Evolutionary conservation across 208 protist species (phyloP), one percentile per base, ranked within the genome.

Genomic region (Trypanosomatidae sp.): DNA sequence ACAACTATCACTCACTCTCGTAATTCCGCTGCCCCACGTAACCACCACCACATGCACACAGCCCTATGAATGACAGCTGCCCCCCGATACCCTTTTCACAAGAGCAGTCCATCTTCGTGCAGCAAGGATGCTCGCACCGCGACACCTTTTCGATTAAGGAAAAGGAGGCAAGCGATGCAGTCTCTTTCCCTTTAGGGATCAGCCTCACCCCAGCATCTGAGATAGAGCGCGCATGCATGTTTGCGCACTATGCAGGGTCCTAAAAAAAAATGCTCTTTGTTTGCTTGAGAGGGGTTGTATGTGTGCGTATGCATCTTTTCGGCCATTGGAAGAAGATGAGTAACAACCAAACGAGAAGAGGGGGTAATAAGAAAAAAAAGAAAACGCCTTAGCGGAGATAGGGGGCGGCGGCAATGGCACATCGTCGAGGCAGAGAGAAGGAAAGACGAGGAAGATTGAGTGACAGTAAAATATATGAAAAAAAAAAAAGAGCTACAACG

Each of bases 401-500:
- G 25, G 43, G 52, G 36, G 25, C 43, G 56, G 58, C 58, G 25
- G 33, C 53, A 62, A 39, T 53, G 47, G 69, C 60, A 65, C 39
- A 15, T 65, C 9, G 60, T 28, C 36, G 39, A 25, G 39, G 22
- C 58, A 65, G 60, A 65, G 50, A 62, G n/a, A 53, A 30, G 36
- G 43, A 60, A 28, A 59, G 46, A 47, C 69, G 33, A 74, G 30
- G 25, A 25, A 56, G 52, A 74, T 55, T 52, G 58, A 66, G 25
- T 52, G 69, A 50, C n/a, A 60, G 41, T n/a, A 28, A 28, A 69
- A 44, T 12, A 53, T 76, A 78, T 43, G 22, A 52, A 44, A 76
- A 85, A 74, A 53, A 52, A n/a, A 65, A 71, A 19, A 25, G 6
- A 4, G 9, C 36, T 39, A 39, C 36, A 39, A n/a, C 10, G 19